Conservation (phyloP, 1,139 yeast genomes). For the Pichia sp. region DNA sequence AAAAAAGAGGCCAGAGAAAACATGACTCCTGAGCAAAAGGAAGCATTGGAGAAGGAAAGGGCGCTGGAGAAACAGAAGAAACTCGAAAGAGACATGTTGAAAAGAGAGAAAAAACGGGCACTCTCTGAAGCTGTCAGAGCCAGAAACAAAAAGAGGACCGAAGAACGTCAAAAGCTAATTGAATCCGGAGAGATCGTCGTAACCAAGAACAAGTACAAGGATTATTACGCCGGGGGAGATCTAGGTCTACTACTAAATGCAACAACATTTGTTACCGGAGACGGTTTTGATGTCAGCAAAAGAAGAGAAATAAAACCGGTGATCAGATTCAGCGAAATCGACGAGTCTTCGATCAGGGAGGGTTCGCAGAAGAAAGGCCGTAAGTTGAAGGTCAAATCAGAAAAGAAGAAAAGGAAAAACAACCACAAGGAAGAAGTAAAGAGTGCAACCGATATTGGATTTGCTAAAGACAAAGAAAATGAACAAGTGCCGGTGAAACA, state of each 20-base stretch:
- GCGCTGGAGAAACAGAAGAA: background rate
- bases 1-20: conserved; percentile 6
- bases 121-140: background rate
- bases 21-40: conserved; percentile 3
- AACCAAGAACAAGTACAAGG: conserved; percentile 5
- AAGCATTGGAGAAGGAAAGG: background rate
- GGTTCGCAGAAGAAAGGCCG: conserved; percentile 5
- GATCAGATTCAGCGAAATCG: conserved; percentile 15
- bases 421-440: background rate
- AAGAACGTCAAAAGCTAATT: conserved; percentile 2
- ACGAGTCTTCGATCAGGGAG: conserved; percentile 3
- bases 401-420: conserved; percentile 2
- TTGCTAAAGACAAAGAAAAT: conserved; percentile 13
- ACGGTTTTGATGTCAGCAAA: conserved; percentile 9
- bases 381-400: conserved; percentile 4
- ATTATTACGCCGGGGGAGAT: conserved; percentile 15
- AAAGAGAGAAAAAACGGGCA: conserved; percentile 5
- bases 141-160: conserved; percentile 1
- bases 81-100: conserved; percentile 5
- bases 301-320: conserved; percentile 19
- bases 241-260: conserved; percentile 17
- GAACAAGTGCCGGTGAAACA: conserved; percentile 17
- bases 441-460: conserved; percentile 1
- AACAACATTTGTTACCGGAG: conserved; percentile 18
- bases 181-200: conserved; percentile 1